These are phyloP conservation scores for Lachnellula occidentalis DNA, from an alignment of 2,329 filamentous ascomycete species.

Conservation along the genomic window DNA sequence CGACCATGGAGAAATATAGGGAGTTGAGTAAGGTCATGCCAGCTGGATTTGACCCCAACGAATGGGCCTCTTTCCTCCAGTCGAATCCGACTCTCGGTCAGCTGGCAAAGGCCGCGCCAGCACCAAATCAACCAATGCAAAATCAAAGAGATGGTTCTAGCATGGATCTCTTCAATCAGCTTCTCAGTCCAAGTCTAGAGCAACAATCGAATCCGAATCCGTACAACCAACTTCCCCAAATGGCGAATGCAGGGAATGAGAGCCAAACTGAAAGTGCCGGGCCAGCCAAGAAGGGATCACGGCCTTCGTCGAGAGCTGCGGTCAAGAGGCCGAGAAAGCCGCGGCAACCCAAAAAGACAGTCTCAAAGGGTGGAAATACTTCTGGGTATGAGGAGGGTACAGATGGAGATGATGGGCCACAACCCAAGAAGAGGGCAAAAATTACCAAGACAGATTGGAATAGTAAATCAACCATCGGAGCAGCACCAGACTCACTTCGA, in stretches of 20 bases:
- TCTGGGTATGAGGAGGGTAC: constrained; percentile 67
- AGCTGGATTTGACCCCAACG: constrained; percentile 60
- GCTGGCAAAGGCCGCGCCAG: constrained; percentile 18
- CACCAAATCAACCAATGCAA: background rate
- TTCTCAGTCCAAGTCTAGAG: constrained; percentile 28
- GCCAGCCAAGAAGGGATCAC: constrained; percentile 20
- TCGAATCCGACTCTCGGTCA: constrained; percentile 54
- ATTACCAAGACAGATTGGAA: constrained; percentile 67
- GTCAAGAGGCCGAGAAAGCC: constrained; percentile 25
- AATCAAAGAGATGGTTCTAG: constrained; percentile 25
- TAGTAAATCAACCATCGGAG: constrained; percentile 66
- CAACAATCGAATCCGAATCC: constrained; percentile 16
- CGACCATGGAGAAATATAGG: constrained; percentile 55
- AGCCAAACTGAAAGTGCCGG: constrained; percentile 9
- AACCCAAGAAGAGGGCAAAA: constrained; percentile 69
- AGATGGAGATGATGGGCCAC: constrained; percentile 34
- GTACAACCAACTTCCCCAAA: constrained; percentile 14
- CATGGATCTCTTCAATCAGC: constrained; percentile 37
- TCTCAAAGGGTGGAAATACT: constrained; percentile 52
- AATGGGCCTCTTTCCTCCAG: constrained; percentile 75
- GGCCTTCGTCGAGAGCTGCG: constrained; percentile 27
- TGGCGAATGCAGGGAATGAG: constrained; percentile 12
- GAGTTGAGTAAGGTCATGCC: constrained; percentile 52
- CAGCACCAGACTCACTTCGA: constrained; percentile 71
- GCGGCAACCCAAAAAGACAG: constrained; percentile 10